Conservation (phyloP, 495 filamentous ascomycete genomes). For the Acidomyces sp. region DNA sequence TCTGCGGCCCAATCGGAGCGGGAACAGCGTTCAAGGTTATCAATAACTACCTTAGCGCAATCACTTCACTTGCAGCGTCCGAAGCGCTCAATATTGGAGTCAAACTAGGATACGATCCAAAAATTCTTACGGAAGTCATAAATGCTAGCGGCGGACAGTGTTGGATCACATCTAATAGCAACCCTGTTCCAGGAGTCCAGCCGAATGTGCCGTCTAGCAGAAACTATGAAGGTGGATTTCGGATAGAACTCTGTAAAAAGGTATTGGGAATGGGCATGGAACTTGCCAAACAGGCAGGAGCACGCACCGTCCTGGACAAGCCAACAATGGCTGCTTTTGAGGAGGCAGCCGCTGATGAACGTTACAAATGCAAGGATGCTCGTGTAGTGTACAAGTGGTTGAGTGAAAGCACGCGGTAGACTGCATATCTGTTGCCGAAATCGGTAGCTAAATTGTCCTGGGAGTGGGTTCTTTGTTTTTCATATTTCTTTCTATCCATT, state of each 20-base stretch:
- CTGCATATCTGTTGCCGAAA: neutral
- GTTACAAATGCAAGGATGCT: constrained; percentile 23
- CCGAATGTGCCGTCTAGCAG: constrained; percentile 20
- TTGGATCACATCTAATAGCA: constrained; percentile 21
- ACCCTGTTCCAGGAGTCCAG: constrained; percentile 24
- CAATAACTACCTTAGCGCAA: constrained; percentile 25
- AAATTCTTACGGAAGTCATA: constrained; percentile 21
- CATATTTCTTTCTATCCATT: neutral
- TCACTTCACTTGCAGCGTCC: constrained; percentile 20
- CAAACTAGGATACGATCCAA: constrained; percentile 21
- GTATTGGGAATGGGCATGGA: constrained; percentile 29
- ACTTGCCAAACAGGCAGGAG: constrained; percentile 19
- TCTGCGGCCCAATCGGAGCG: constrained; percentile 4
- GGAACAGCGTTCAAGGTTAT: constrained; percentile 23
- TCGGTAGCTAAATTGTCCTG: neutral
- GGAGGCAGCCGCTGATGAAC: constrained; percentile 18
- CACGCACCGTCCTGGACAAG: constrained; percentile 21
- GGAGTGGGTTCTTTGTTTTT: neutral
- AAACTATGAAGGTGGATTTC: constrained; percentile 24
- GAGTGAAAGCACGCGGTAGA: constrained; percentile 16
- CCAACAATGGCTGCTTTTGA: constrained; percentile 21
- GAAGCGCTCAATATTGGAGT: constrained; percentile 25
- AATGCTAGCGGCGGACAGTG: constrained; percentile 21
- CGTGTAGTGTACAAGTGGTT: constrained; percentile 24
- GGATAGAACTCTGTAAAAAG: constrained; percentile 17